phyloP scores from a whole-genome alignment of 345 rosid genomes.

The Kernera saxatilis region DNA sequence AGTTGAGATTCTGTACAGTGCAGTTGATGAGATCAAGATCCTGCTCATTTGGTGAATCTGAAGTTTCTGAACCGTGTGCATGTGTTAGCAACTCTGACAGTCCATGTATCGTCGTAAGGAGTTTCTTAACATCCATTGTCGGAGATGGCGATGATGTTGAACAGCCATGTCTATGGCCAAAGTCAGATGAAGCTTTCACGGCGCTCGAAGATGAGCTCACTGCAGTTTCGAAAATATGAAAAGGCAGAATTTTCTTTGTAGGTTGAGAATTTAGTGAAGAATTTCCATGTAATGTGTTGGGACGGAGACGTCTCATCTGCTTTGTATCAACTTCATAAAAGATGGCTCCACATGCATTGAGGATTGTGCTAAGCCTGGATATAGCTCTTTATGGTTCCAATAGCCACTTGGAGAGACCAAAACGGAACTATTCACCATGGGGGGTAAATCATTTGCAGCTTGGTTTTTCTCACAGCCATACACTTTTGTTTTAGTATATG shows the following conservation, averaged over 20 bases:
- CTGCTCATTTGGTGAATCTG: constrained; percentile 32
- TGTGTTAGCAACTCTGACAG: constrained; percentile 43
- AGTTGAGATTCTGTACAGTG: constrained; percentile 41
- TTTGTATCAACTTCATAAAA: background rate
- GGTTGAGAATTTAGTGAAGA: background rate
- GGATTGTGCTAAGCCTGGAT: background rate
- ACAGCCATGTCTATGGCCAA: background rate
- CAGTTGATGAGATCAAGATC: constrained; percentile 35
- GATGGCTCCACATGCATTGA: background rate
- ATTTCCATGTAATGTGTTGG: background rate
- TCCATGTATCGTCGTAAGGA: constrained; percentile 38
- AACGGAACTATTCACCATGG: background rate
- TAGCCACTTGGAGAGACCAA: background rate
- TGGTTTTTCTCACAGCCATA: background rate
- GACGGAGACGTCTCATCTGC: background rate
- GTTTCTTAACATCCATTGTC: constrained; percentile 33
- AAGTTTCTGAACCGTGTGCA: constrained; percentile 30
- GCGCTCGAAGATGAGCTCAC: background rate
- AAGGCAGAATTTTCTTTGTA: background rate
- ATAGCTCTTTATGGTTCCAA: background rate
- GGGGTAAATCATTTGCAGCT: background rate
- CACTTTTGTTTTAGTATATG: background rate
- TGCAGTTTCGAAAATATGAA: background rate
- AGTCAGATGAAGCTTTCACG: background rate
- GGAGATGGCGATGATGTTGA: constrained; percentile 6